Conservation (phyloP, 176 grass and related monocot genomes). For the Tillandsia fasciculata region DNA sequence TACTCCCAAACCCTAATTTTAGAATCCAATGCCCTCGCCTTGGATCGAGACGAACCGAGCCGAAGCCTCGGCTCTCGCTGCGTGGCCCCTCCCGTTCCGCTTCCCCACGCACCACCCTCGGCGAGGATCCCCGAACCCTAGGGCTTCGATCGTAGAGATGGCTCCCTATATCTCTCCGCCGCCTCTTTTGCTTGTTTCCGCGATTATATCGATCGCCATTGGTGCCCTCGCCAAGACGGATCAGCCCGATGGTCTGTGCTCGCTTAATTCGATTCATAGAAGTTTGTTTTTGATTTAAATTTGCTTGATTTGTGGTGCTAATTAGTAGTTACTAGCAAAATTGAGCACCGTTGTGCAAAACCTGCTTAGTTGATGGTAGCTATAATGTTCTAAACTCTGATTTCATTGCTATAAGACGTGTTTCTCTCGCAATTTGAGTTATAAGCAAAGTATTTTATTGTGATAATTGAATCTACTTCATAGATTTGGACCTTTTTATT, state of each 20-base stretch:
- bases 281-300: not conserved
- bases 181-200: not conserved
- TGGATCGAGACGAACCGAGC: conserved; percentile 1
- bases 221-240: conserved; percentile 48
- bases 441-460: no score
- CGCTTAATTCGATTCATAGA: not conserved
- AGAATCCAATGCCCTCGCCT: conserved; percentile 6
- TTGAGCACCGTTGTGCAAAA: no score
- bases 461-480: not conserved
- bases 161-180: conserved; percentile 14
- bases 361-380: no score
- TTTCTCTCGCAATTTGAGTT: no score
- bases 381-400: no score
- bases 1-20: conserved; percentile 12
- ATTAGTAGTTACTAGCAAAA: no score
- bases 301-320: not conserved
- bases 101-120: conserved; percentile 10
- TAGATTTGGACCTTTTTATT: not conserved
- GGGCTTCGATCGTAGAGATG: conserved; percentile 16
- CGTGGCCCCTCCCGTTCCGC: conserved; percentile 4
- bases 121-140: conserved; percentile 18
- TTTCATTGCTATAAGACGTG: no score
- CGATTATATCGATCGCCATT: conserved; percentile 10
- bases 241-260: conserved; percentile 41
- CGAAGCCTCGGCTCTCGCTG: not conserved